Evolutionary conservation across 768 basidiomycete species (phyloP), one percentile per base, ranked within the genome.

Genomic region (Mycena crocata): DNA sequence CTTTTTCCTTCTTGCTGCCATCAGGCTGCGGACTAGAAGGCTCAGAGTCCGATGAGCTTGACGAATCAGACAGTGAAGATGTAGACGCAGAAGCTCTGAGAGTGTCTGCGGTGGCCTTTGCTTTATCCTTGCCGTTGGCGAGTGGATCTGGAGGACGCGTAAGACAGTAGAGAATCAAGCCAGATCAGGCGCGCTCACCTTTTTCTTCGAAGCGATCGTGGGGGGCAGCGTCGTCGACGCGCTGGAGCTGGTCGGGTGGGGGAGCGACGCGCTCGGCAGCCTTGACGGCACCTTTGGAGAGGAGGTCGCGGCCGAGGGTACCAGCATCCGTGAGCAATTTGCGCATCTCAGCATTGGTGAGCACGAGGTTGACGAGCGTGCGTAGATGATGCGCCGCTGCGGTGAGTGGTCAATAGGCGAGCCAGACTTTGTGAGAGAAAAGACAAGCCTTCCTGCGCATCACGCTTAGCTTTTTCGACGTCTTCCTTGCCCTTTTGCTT

Each of bases 281-380:
- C 74, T 94, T 92, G 70, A 83, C 77, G 0, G 93, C 90, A 23
- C 86, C 87, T 40, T 87, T 90, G 5, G 93, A 88, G 67, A 97
- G 88, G 58, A 98, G 83, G 76, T 97, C 95, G 44, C 94, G 90
- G 0, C 93, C 93, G 52, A 94, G 89, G 63, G 90, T 76, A 13
- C 88, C 86, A 68, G 93, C 90, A 78, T 95, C 94, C 2, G 89
- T 86, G 57, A 96, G 79, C 31, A 98, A 89, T 77, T 98, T 97
- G 73, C 95, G 91, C 32, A 93, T 91, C 80, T 97, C 93, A 0
- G 93, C 91, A 81, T 99, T 99, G 75, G 96, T 97, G 67, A 95
- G 84, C 73, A 98, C 84, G 72, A 98, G 90, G 45, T 88, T 87
- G 65, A 94, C 83, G 50, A 99, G 87, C 0, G 95, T 96, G 69